Percentiles rank a stretch among this genome's conserved stretches.
Evolutionary conservation across 1,139 yeast species (phyloP).

Genomic region (Lodderomyces jiufengensis): DNA sequence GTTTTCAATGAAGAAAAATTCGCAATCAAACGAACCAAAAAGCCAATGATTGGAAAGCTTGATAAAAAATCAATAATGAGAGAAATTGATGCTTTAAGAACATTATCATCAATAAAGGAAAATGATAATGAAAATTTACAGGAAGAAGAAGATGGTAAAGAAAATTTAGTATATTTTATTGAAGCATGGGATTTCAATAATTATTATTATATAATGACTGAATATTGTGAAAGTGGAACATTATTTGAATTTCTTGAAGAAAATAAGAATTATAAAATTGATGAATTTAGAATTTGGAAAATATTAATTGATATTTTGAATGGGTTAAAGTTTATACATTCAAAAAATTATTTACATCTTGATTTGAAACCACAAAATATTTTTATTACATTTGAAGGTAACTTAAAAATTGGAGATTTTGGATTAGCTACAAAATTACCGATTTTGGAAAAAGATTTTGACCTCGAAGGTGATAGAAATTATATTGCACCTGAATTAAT

Average conservation of each 20-base stretch:
- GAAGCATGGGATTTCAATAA: slow-evolving; percentile 84
- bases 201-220: slow-evolving; percentile 88
- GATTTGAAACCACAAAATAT: slow-evolving; percentile 95
- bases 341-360: slow-evolving; percentile 70
- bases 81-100: slow-evolving; percentile 45
- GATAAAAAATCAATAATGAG: slow-evolving; percentile 36
- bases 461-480: slow-evolving; percentile 95
- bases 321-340: slow-evolving; percentile 82
- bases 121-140: slow-evolving; percentile 32
- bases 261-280: slow-evolving; percentile 70
- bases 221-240: slow-evolving; percentile 92
- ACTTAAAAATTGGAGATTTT: slow-evolving; percentile 80
- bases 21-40: slow-evolving; percentile 84
- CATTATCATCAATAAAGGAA: slow-evolving; percentile 40
- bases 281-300: slow-evolving; percentile 98
- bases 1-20: slow-evolving; percentile 61
- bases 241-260: slow-evolving; percentile 76
- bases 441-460: slow-evolving; percentile 57
- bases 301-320: slow-evolving; percentile 75
- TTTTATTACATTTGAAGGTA: slow-evolving; percentile 91
- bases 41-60: slow-evolving; percentile 40
- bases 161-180: slow-evolving; percentile 71
- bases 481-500: slow-evolving; percentile 97
- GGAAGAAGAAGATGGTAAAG: slow-evolving; percentile 73
- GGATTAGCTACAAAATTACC: slow-evolving; percentile 58